Evolutionary conservation across 176 grass and related monocot species (phyloP), one percentile per base, ranked within the genome.

Genomic region (Pontederia crassipes): DNA sequence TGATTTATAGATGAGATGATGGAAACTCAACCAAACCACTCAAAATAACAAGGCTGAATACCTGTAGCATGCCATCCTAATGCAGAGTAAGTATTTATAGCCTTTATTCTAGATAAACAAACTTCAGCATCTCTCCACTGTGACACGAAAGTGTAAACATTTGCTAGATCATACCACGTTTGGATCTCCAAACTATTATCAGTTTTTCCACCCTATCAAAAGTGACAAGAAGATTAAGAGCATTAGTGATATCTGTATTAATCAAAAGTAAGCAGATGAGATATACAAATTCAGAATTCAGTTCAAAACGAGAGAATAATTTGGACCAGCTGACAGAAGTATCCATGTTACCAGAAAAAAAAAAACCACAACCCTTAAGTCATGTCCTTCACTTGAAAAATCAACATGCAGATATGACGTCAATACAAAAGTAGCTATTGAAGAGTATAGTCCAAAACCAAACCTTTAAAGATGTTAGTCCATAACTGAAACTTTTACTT

Each of bases 111-210:
- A 4, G 75, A 83, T 60, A 99, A 48, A 73, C 94, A 99, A 69
- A 86, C 54, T 59, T 99, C 85, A 18, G 85, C 79, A 72, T 99
- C 88, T 71, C 79, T 99, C 82, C 66, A 86, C 51, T 89, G 85
- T 58, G 70, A 78, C 88, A 99, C 83, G 69, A 61, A 66, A 76
- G 93, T 72, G 74, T 99, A 99, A 58, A 99, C 79, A 65, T 86
- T 80, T 61, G 81, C 77, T 67, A 99, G 73, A 93, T 99, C 88
- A 83, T 89, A 77, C 94, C 94, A 99, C 49, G 77, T 93, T 57
- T 86, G 79, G 64, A 77, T 77, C 79, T 93, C 85, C 64, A 99
- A 70, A 62, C 77, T 86, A 81, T 65, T 89, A 59, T 99, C 72
- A 80, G 76, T 64, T 50, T 88, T 76, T 48, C 54, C 59, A 61